Conservation (phyloP, 148 eudicot genomes). For the Silene uniflora region DNA sequence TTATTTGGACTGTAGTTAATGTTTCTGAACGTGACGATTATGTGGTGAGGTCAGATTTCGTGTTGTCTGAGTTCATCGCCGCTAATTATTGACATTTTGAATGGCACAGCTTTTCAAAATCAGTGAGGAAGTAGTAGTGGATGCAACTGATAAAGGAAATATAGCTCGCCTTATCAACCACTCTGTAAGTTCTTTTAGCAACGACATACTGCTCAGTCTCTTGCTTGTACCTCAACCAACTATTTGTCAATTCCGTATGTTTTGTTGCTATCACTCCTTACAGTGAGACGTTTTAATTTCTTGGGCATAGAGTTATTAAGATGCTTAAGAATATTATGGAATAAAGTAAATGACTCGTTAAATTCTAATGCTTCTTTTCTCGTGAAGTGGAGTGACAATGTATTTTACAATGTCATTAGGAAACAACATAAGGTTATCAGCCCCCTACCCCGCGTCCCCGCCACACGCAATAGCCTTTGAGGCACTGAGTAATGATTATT, state of each 20-base stretch:
- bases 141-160: conserved; percentile 93
- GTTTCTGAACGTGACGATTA: neutral
- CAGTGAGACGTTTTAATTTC: neutral
- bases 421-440: too few relatives aligned
- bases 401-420: too few relatives aligned
- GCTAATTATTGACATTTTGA: neutral
- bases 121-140: conserved; percentile 95
- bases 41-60: neutral
- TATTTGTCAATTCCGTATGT: neutral
- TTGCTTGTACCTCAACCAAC: neutral
- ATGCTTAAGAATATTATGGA: too few relatives aligned
- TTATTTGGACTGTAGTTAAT: too few relatives aligned
- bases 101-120: conserved; percentile 82
- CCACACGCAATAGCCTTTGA: too few relatives aligned
- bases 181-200: conserved; percentile 51
- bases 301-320: too few relatives aligned
- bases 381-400: too few relatives aligned
- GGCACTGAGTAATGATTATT: too few relatives aligned
- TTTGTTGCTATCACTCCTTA: too few relatives aligned
- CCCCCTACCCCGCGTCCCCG: too few relatives aligned
- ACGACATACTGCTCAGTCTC: neutral
- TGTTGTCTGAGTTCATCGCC: neutral
- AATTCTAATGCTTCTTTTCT: too few relatives aligned
- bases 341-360: too few relatives aligned
- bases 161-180: conserved; percentile 95